phyloP scores from a whole-genome alignment of 2,329 filamentous ascomycete genomes.

The Clarireedia sp. region DNA sequence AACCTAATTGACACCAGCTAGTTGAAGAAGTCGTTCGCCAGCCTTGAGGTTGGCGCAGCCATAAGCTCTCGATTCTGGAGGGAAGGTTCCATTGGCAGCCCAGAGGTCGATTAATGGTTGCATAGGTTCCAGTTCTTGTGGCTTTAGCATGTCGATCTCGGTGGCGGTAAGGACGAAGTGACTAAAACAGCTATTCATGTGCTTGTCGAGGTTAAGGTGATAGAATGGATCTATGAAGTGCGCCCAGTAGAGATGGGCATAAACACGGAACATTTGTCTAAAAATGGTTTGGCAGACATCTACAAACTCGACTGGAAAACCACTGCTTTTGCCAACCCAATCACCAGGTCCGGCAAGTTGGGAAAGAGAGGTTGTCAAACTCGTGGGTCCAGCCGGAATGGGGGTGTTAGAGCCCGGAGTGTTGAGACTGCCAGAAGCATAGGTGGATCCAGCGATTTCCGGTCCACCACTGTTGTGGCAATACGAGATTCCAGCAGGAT shows the following conservation, averaged over 20 bases:
- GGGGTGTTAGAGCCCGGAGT: constrained; percentile 33
- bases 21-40: constrained; percentile 46
- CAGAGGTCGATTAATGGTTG: constrained; percentile 88
- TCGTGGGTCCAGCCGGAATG: constrained; percentile 32
- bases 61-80: constrained; percentile 62
- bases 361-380: constrained; percentile 46
- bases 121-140: constrained; percentile 92
- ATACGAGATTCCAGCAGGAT: constrained; percentile 62
- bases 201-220: constrained; percentile 71
- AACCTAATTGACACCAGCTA: constrained; percentile 15
- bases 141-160: constrained; percentile 74
- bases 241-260: constrained; percentile 95
- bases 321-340: constrained; percentile 87
- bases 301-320: constrained; percentile 85
- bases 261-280: constrained; percentile 97
- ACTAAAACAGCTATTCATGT: constrained; percentile 80
- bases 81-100: constrained; percentile 81
- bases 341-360: constrained; percentile 54
- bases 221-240: constrained; percentile 84
- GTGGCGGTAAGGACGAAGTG: constrained; percentile 77
- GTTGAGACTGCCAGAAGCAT: constrained; percentile 44
- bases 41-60: constrained; percentile 55
- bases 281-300: constrained; percentile 90
- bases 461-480: constrained; percentile 55
- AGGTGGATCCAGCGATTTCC: constrained; percentile 47